Base-by-base conservation (phyloP, 768 basidiomycete genomes). In the Tricholoma matsutake region DNA sequence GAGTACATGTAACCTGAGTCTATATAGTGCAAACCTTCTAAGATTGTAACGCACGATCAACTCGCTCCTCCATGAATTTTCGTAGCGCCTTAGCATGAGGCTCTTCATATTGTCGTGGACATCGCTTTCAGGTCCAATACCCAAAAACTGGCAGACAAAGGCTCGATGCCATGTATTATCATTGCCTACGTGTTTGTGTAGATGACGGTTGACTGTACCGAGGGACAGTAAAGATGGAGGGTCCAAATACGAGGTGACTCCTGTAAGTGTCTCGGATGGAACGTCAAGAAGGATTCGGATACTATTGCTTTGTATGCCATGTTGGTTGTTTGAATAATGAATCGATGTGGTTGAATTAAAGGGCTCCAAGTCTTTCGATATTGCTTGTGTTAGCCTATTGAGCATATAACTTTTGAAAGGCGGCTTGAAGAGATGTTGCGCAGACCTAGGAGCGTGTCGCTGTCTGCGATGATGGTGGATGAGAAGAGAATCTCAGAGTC, bases 101-200 rank as follows among this genome's bases (percentile, higher is more conserved):
- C 82, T 68, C 56, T 75, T 75, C 61, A 71, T 76, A 43, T 74
- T 73, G 62, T 80, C 72, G 58, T 79, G 68, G 32, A 88, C 72
- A 61, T 85, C 82, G 58, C 73, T 73, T 72, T 92, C 89, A 16
- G 90, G 91, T 8, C 79, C 73, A 56, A 92, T 81, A 54, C 83
- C 85, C 47, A 92, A 70, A 68, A 85, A 86, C 69, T 87, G 86
- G 56, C 78, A 82, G 62, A 86, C 75, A 72, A 91, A 91, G 29
- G 92, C 92, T 20, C 84, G 78, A 55, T 83, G 80, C 92, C 92
- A 94, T 35, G 89, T 92, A 67, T 84, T 86, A 61, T 94, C 92
- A 66, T 90, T 81, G 58, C 81, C 81, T 79, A 92, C 75, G 80
- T 92, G 91, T 63, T 80, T 76, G 69, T 81, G 78, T 59, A 92